Conservation (phyloP, 371 early-diverging fungal species). For the Smittium mucronatum region DNA sequence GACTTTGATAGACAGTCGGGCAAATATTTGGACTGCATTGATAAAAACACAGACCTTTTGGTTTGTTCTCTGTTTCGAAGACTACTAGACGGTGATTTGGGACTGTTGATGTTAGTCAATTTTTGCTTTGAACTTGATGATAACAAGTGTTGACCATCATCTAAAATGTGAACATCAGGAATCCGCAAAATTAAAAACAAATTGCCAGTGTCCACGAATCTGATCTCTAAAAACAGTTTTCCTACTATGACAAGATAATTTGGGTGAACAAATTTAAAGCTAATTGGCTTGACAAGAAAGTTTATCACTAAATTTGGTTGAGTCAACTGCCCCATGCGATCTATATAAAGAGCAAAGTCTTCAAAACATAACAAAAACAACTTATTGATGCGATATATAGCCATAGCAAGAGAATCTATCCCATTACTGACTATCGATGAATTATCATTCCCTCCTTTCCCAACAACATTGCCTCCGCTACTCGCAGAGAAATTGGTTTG, state of each 20-base stretch:
- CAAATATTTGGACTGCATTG: background rate
- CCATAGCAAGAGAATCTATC: constrained; percentile 36
- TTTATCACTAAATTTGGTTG: constrained; percentile 40
- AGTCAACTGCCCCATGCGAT: constrained; percentile 29
- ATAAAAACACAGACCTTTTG: background rate
- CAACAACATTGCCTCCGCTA: constrained; percentile 47
- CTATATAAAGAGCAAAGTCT: constrained; percentile 31
- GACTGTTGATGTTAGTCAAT: background rate
- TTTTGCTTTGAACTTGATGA: background rate
- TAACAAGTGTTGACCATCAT: background rate
- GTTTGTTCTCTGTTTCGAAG: too few relatives aligned
- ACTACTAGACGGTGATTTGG: background rate
- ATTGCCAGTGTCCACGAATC: constrained; percentile 59
- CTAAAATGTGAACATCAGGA: background rate
- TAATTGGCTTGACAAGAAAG: constrained; percentile 57
- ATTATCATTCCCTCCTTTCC: constrained; percentile 50
- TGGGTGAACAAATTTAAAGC: constrained; percentile 55
- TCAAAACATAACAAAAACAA: constrained; percentile 34
- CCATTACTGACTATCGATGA: background rate
- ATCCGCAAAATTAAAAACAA: constrained; percentile 27
- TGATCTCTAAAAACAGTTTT: constrained; percentile 70
- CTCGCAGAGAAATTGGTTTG: constrained; percentile 62
- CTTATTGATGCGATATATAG: constrained; percentile 54
- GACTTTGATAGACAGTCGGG: too few relatives aligned
- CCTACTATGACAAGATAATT: constrained; percentile 76